These are phyloP conservation scores for Acanthamoeba castellanii DNA, from an alignment of 208 protist genomes.

Conservation along the genomic window DNA sequence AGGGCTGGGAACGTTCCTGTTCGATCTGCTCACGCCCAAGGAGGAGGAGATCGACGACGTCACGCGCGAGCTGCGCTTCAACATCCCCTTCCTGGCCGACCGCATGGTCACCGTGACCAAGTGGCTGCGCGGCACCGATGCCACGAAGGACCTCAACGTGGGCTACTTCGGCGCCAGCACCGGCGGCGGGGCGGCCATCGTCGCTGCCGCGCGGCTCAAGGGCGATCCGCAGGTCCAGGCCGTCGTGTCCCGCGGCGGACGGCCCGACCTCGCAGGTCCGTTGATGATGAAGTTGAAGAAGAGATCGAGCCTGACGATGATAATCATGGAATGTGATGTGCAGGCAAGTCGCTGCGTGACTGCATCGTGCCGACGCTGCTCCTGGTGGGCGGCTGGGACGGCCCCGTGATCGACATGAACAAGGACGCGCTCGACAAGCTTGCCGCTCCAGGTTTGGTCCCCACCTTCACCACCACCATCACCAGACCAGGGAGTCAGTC, in stretches of 20 bases:
- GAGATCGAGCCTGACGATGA: no score
- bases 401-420: slow-evolving; percentile 72
- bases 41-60: slow-evolving; percentile 73
- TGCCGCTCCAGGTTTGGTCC: background rate
- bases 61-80: slow-evolving; percentile 70
- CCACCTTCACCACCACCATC: background rate
- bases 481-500: background rate
- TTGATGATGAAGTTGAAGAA: background rate
- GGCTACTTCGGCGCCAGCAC: slow-evolving; percentile 77
- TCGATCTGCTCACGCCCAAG: slow-evolving; percentile 68
- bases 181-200: slow-evolving; percentile 56
- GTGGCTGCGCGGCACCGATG: slow-evolving; percentile 24
- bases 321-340: background rate
- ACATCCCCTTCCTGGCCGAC: slow-evolving; percentile 68
- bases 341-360: background rate
- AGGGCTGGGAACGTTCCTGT: slow-evolving; percentile 66
- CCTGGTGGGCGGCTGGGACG: slow-evolving; percentile 66
- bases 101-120: slow-evolving; percentile 48
- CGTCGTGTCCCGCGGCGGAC: slow-evolving; percentile 66
- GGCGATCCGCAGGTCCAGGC: slow-evolving; percentile 48
- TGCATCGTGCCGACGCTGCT: slow-evolving; percentile 47
- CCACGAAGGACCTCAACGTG: slow-evolving; percentile 33
- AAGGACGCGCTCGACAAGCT: slow-evolving; percentile 12
- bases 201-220: slow-evolving; percentile 50
- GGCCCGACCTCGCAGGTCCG: slow-evolving; percentile 61